Conservation (phyloP, 2,329 filamentous ascomycete species). For the Pseudogymnoascus verrucosus region DNA sequence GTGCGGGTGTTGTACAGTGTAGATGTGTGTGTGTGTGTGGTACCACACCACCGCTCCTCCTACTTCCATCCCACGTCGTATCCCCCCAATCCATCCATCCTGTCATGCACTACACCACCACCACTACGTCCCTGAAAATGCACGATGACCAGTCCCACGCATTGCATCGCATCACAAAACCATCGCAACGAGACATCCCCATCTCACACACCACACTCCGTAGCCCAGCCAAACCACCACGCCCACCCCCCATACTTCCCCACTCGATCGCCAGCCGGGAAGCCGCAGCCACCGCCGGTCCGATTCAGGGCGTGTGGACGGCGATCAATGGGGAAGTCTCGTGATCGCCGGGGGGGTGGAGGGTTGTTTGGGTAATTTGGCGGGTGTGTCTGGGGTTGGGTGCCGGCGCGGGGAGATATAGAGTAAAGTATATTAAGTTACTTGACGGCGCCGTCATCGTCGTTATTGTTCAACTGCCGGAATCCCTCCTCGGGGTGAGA, state of each 20-base stretch:
- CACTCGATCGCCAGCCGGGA: not conserved
- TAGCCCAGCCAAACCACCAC: not conserved
- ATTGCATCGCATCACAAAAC: not conserved
- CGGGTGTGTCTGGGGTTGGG: not conserved
- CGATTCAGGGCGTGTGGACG: not conserved
- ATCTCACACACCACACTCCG: not conserved
- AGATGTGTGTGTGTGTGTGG: not conserved
- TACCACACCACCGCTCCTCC: not conserved
- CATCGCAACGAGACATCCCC: not conserved
- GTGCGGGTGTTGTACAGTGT: not conserved
- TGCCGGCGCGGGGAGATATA: not conserved
- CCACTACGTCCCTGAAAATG: not conserved
- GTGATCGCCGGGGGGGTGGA: not conserved
- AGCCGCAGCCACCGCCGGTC: not conserved
- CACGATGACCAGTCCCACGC: not conserved
- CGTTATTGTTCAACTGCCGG: not conserved
- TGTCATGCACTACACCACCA: not conserved
- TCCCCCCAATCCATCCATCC: not conserved
- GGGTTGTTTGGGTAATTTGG: not conserved
- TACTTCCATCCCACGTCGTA: not conserved
- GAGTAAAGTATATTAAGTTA: not conserved
- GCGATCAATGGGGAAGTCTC: not conserved
- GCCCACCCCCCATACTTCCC: not conserved
- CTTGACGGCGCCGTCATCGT: not conserved
- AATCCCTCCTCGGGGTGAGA: not conserved